These are phyloP conservation scores for Penicillium odoratum DNA, from an alignment of 495 filamentous ascomycete genomes.

Conservation along the genomic window DNA sequence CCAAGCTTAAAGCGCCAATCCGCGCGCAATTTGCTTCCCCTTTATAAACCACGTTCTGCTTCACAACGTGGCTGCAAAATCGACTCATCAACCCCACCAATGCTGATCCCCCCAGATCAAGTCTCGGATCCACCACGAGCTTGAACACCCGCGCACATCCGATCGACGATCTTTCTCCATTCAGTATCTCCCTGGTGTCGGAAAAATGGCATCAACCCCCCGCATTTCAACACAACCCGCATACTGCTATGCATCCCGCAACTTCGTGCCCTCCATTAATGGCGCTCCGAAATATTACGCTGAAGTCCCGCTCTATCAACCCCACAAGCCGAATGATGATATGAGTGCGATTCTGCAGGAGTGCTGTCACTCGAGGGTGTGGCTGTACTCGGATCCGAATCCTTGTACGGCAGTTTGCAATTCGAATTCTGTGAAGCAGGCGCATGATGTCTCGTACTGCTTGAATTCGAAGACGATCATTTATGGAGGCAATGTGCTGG, in stretches of 20 bases:
- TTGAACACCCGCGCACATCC: not conserved
- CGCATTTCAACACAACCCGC: slow-evolving; percentile 9
- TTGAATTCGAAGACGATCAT: slow-evolving; percentile 15
- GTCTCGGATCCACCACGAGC: not conserved
- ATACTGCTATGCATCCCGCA: slow-evolving; percentile 16
- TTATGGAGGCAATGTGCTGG: slow-evolving; percentile 11
- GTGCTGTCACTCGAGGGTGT: slow-evolving; percentile 14
- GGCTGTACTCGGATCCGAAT: slow-evolving; percentile 18
- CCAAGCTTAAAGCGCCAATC: not conserved
- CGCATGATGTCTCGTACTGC: slow-evolving; percentile 19
- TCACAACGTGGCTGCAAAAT: too few relatives aligned
- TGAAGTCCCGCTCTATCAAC: slow-evolving; percentile 25
- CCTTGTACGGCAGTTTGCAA: slow-evolving; percentile 23
- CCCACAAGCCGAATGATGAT: slow-evolving; percentile 3
- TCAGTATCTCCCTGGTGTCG: too few relatives aligned
- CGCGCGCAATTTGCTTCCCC: too few relatives aligned
- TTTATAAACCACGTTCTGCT: too few relatives aligned
- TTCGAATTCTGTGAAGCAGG: slow-evolving; percentile 7
- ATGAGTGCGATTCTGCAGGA: slow-evolving; percentile 12
- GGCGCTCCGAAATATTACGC: slow-evolving; percentile 11
- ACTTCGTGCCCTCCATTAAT: slow-evolving; percentile 13
- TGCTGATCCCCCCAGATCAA: not conserved
- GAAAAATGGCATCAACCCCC: not conserved
- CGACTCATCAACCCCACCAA: not conserved
- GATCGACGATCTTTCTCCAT: not conserved